These are phyloP conservation scores for Wickerhamiella lipophila DNA, from an alignment of 805 yeast genomes.

Conservation along the genomic window DNA sequence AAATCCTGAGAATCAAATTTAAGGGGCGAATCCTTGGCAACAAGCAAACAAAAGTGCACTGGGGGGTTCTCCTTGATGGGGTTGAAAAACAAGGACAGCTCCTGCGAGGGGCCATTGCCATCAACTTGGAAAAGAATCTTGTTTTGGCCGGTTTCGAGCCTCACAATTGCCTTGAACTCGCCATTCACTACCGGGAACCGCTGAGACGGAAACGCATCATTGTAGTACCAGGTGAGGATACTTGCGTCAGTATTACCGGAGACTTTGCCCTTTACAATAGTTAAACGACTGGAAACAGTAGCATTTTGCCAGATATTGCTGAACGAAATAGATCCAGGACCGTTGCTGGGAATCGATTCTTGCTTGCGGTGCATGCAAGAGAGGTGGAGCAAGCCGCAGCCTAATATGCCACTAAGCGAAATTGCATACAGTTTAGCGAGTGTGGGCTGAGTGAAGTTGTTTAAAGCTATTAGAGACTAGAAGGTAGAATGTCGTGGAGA, in stretches of 20 bases:
- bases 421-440: too few species aligned
- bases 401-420: too few species aligned
- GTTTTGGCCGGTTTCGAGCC: conserved; percentile 60
- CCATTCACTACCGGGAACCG: conserved; percentile 56
- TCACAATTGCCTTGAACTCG: conserved; percentile 62
- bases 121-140: conserved; percentile 35
- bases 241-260: conserved; percentile 28
- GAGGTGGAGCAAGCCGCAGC: background rate
- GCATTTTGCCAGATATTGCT: conserved; percentile 24
- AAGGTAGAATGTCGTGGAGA: too few species aligned
- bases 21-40: conserved; percentile 65
- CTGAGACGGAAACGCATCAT: conserved; percentile 48
- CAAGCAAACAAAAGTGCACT: conserved; percentile 62
- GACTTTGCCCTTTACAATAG: conserved; percentile 29
- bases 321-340: conserved; percentile 19
- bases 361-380: conserved; percentile 11
- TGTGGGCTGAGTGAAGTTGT: too few species aligned
- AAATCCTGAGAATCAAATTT: conserved; percentile 53
- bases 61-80: conserved; percentile 59
- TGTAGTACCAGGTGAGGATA: conserved; percentile 34
- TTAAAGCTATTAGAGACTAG: too few species aligned
- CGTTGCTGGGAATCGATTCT: conserved; percentile 12
- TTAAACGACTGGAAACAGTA: conserved; percentile 24
- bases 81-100: conserved; percentile 35
- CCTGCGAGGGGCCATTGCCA: conserved; percentile 3